These are phyloP conservation scores for Herpetomonas tarakana DNA, from an alignment of 208 protist genomes.

Conservation along the genomic window DNA sequence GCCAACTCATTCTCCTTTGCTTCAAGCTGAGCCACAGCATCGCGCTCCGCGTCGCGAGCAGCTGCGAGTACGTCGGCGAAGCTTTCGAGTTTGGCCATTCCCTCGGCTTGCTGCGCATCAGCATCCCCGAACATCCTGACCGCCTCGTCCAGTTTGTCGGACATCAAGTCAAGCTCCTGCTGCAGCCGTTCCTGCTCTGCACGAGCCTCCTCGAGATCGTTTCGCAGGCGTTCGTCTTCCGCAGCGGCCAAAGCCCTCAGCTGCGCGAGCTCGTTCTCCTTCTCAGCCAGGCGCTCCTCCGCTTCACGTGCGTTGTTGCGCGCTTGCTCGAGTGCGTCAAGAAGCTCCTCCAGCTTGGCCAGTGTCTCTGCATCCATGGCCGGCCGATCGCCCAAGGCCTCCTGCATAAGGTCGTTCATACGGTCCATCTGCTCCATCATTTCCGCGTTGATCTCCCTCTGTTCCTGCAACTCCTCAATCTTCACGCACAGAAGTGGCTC, in stretches of 20 bases:
- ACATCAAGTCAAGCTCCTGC: slow-evolving; percentile 15
- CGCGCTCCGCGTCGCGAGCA: neutral
- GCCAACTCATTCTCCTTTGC: slow-evolving; percentile 3
- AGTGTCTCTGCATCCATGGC: slow-evolving; percentile 17
- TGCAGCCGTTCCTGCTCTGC: slow-evolving; percentile 11
- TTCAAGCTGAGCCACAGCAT: neutral
- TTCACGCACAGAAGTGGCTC: slow-evolving; percentile 31
- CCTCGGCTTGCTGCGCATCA: slow-evolving; percentile 4
- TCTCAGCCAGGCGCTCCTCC: slow-evolving; percentile 5
- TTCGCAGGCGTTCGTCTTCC: slow-evolving; percentile 20
- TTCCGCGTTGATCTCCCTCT: slow-evolving; percentile 18
- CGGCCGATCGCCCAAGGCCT: slow-evolving; percentile 7
- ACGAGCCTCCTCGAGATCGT: slow-evolving; percentile 21
- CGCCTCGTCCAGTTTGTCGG: slow-evolving; percentile 16
- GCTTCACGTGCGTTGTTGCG: slow-evolving; percentile 11
- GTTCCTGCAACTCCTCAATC: slow-evolving; percentile 27
- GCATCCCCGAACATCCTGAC: slow-evolving; percentile 9
- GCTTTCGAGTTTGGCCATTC: neutral
- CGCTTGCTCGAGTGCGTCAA: slow-evolving; percentile 23
- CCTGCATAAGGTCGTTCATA: slow-evolving; percentile 20
- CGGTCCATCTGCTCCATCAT: slow-evolving; percentile 16
- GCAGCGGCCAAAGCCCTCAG: slow-evolving; percentile 14
- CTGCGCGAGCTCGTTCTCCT: slow-evolving; percentile 13
- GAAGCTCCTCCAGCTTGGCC: slow-evolving; percentile 28
- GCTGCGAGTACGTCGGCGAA: neutral